Evolutionary conservation across 2,329 filamentous ascomycete genomes (phyloP).

Genomic region (Cephalotrichum gorgonifer): DNA sequence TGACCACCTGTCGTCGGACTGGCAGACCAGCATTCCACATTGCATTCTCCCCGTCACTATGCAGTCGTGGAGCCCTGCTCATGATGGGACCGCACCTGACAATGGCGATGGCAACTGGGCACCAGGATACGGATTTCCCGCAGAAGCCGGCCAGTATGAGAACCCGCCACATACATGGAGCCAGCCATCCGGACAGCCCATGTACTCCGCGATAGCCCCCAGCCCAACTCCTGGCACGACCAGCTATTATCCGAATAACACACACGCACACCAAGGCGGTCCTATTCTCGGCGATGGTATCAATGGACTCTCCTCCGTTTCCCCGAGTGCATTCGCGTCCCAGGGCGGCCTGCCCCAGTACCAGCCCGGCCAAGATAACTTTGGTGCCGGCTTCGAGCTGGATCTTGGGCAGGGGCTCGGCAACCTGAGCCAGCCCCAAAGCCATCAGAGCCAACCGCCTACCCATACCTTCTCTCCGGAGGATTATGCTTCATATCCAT

Average conservation of each 20-base stretch:
- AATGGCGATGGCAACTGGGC: constrained; percentile 25
- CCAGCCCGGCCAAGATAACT: constrained; percentile 21
- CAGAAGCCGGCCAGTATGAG: constrained; percentile 26
- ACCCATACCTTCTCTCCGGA: constrained; percentile 21
- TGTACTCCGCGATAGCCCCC: constrained; percentile 16
- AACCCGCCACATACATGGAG: constrained; percentile 24
- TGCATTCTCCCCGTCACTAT: constrained; percentile 16
- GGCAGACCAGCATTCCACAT: neutral
- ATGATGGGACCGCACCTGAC: constrained; percentile 18
- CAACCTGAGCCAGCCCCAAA: constrained; percentile 20
- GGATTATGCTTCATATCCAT: constrained; percentile 20
- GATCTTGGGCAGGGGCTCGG: constrained; percentile 16
- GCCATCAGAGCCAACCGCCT: constrained; percentile 17
- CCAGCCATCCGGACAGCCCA: constrained; percentile 21
- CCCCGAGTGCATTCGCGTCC: constrained; percentile 15
- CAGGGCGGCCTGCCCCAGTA: constrained; percentile 20
- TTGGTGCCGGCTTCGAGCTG: constrained; percentile 24
- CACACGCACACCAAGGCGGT: constrained; percentile 18
- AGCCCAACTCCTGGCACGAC: constrained; percentile 18
- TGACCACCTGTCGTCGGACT: no score
- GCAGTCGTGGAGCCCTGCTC: constrained; percentile 29
- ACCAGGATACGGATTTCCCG: constrained; percentile 21
- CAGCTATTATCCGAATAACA: constrained; percentile 23
- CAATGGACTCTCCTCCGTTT: constrained; percentile 16
- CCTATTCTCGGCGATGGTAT: constrained; percentile 20